A percentile compares a stretch with the other conserved stretches of the same genome.
Evolutionary conservation across 495 filamentous ascomycete genomes (phyloP).

Genomic region (Emericellopsis terricola): DNA sequence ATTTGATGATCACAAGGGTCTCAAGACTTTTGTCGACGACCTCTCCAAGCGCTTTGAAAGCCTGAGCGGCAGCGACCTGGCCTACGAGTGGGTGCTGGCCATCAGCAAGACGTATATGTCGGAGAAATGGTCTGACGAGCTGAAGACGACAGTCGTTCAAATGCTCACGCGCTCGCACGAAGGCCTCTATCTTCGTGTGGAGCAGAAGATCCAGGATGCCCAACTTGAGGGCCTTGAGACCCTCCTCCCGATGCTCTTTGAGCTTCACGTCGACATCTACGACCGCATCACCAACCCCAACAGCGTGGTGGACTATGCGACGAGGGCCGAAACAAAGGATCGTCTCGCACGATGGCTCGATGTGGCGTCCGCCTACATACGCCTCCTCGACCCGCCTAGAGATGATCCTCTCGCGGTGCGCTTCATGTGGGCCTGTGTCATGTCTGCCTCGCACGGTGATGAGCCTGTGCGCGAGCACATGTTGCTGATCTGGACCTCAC

Average conservation of each 20-base stretch:
- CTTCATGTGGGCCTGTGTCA: slow-evolving; percentile 75
- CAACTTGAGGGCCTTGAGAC: slow-evolving; percentile 13
- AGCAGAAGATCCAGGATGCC: slow-evolving; percentile 6
- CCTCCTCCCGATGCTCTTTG: slow-evolving; percentile 65
- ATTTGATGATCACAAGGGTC: slow-evolving; percentile 36
- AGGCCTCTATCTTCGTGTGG: slow-evolving; percentile 38
- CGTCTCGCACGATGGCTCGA: slow-evolving; percentile 59
- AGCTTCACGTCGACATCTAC: slow-evolving; percentile 79
- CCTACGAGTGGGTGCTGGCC: slow-evolving; percentile 44
- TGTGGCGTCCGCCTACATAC: slow-evolving; percentile 45
- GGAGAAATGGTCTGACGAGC: slow-evolving; percentile 49
- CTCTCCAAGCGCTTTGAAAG: slow-evolving; percentile 29
- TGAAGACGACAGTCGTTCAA: slow-evolving; percentile 55
- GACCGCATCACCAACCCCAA: slow-evolving; percentile 57
- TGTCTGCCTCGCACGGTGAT: slow-evolving; percentile 50
- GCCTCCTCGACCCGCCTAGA: slow-evolving; percentile 13
- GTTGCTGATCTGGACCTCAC: slow-evolving; percentile 57
- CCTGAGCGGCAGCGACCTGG: slow-evolving; percentile 42
- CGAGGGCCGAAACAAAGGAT: slow-evolving; percentile 42
- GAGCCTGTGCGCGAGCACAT: slow-evolving; percentile 58
- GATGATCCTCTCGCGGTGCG: slow-evolving; percentile 33
- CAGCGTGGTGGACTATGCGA: slow-evolving; percentile 43
- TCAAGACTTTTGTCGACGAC: slow-evolving; percentile 34
- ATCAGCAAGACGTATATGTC: slow-evolving; percentile 42
- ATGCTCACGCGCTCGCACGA: slow-evolving; percentile 51